Percentiles rank a stretch among this genome's conserved stretches.
phyloP scores from a whole-genome alignment of 2,329 filamentous ascomycete genomes.

The Penicillium sp. region DNA sequence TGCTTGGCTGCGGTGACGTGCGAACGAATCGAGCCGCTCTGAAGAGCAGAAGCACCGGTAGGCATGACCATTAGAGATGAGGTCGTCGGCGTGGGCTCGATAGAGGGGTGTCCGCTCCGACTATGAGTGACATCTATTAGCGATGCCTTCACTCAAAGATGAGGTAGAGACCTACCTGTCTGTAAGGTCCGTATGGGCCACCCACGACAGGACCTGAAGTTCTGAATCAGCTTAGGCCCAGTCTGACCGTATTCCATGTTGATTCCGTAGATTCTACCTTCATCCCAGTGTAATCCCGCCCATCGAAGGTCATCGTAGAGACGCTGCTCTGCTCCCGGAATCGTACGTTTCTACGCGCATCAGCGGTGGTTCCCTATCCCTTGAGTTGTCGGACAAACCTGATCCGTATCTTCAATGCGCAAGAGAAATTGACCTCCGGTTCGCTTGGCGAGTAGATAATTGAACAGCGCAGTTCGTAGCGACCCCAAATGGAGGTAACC shows the following conservation, averaged over 20 bases:
- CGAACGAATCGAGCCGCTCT: conserved; percentile 68
- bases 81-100: conserved; percentile 65
- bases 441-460: conserved; percentile 83
- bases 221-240: conserved; percentile 9
- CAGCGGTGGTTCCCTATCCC: conserved; percentile 25
- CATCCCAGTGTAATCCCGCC: conserved; percentile 91
- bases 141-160: background rate
- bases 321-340: conserved; percentile 75
- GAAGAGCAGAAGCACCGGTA: conserved; percentile 92
- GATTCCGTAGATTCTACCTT: conserved; percentile 58
- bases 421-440: conserved; percentile 89
- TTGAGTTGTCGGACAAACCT: conserved; percentile 55
- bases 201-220: conserved; percentile 71
- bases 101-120: conserved; percentile 80
- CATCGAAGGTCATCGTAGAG: conserved; percentile 80
- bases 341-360: conserved; percentile 70
- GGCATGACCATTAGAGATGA: conserved; percentile 72
- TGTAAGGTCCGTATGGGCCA: conserved; percentile 82
- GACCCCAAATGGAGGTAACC: conserved; percentile 92
- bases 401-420: conserved; percentile 93
- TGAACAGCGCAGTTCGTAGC: conserved; percentile 89
- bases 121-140: conserved; percentile 43
- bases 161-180: conserved; percentile 60
- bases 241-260: background rate
- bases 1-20: conserved; percentile 61